Evolutionary conservation across 1,284 basidiomycete species (phyloP), one percentile per base, ranked within the genome.

Genomic region (Puccinia horiana): DNA sequence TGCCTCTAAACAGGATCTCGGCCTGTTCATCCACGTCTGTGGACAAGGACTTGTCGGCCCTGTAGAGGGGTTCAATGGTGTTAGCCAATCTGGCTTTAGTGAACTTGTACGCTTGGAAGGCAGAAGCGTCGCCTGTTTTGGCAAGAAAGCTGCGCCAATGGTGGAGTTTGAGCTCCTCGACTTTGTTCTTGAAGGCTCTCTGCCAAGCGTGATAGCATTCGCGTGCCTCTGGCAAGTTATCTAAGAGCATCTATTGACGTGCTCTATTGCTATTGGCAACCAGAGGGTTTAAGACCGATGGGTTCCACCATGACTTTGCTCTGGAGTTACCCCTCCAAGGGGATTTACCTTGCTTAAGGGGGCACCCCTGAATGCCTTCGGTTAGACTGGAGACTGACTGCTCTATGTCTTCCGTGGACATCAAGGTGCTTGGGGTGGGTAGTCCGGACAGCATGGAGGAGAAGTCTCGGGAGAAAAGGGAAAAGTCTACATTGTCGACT

Each of bases 81-180:
- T 23, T 35, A 4, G 63, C 20, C 37, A 35, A 16, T 23, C n/a
- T 67, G 14, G 70, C 49, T 12, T 75, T 58, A 32, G 52, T 75
- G 52, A 58, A 75, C n/a, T 40, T 58, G 73, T 40, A 58, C 6
- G 61, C 76, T 12, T 47, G 26, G 61, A 77, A 76, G 1, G 61
- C 49, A 2, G 32, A 8, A 9, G 40, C 16, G 1, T 49, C 26
- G 0, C 42, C 40, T 2, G 29, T 44, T 23, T 8, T n/a, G 29
- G 76, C 58, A 2, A 77, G 42, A n/a, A 67, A 67, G 16, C 49
- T 32, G 2, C 47, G 37, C 76, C 76, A 77, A 18, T 77, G 61
- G 5, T 26, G 26, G 0, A 40, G 20, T 37, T 77, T 77, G 3
- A 67, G 23, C 32, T 65, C 63, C 26, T 44, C 40, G 20, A 77